Base-by-base conservation (phyloP, 352 stramenopile genomes). In the Phytophthora fragariae region DNA sequence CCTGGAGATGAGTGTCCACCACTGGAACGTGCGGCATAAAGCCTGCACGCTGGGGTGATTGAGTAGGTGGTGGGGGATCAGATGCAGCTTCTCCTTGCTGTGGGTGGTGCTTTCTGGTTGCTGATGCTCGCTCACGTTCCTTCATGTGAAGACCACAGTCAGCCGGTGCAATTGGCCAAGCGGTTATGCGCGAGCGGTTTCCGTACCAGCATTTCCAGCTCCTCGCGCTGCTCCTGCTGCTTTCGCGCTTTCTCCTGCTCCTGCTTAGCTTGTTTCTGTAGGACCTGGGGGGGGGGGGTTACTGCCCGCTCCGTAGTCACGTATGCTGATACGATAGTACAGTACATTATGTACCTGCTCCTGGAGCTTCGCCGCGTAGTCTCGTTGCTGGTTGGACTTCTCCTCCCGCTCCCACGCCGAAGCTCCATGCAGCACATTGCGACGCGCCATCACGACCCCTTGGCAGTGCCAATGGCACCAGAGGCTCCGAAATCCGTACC, bases 321-420 rank as follows among this genome's bases (percentile, higher is more conserved):
- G 4, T 47, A 9, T 49, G 17, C 17, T 47, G 27, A 57, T 19
- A 10, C 5, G 37, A 46, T 46, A 46, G 37, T 17, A 46, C 10
- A 46, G 24, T 27, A 27, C 24, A 27, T 15, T 21, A 21, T 21
- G 37, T 24, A 90, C 82, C 69, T 92, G 85, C 57, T 90, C 75
- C 61, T 92, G 85, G 27, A 92, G 77, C 68, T 89, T 79, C 41
- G 83, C 85, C 19, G 85, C 85, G 54, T 92, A 92, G 71, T 88
- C 82, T 24, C 83, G 72, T 64, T 92, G 85, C 57, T 90, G 83
- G 39, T 68, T 82, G 27, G 71, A 59, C 19, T 75, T 82, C 61
- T 86, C 75, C 66, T 92, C 80, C 19, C 83, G 82, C 76, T 90
- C 81, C 70, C 68, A 83, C 6, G 77, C 66, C 27, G 70, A 77